These are phyloP conservation scores for Calocybe gambosa DNA, from an alignment of 1,284 basidiomycete species.

Conservation along the genomic window DNA sequence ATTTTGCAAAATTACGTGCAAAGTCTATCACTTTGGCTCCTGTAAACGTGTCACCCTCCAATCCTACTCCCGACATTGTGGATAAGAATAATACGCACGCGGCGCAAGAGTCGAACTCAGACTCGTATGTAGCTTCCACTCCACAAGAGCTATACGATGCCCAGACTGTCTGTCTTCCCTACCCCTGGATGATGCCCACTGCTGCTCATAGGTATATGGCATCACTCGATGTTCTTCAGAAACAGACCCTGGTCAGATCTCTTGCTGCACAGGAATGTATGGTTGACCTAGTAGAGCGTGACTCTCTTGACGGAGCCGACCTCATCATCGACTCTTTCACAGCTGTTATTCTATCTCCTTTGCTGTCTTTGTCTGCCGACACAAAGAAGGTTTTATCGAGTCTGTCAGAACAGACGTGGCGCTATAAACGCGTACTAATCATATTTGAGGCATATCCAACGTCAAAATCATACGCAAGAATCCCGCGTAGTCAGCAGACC, in stretches of 20 bases:
- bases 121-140: constrained; percentile 13
- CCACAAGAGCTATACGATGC: constrained; percentile 42
- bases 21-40: constrained; percentile 22
- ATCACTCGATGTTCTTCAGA: constrained; percentile 62
- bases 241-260: constrained; percentile 46
- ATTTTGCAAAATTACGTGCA: constrained; percentile 33
- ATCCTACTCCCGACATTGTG: neutral
- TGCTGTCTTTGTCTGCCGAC: constrained; percentile 51
- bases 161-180: constrained; percentile 43
- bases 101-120: neutral
- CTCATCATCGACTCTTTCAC: constrained; percentile 53
- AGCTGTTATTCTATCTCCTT: constrained; percentile 48
- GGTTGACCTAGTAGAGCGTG: constrained; percentile 58
- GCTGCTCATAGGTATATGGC: constrained; percentile 60
- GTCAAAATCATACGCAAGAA: constrained; percentile 28
- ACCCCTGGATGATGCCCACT: constrained; percentile 24
- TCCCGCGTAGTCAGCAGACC: constrained; percentile 7
- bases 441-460: constrained; percentile 62
- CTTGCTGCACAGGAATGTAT: constrained; percentile 38
- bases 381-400: constrained; percentile 33
- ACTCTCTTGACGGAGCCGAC: constrained; percentile 46
- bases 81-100: neutral
- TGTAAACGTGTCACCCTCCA: constrained; percentile 2
- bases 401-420: constrained; percentile 50
- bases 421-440: constrained; percentile 47